Evolutionary conservation across 2,329 filamentous ascomycete species (phyloP).

Genomic region (Paecilomyces sp.): DNA sequence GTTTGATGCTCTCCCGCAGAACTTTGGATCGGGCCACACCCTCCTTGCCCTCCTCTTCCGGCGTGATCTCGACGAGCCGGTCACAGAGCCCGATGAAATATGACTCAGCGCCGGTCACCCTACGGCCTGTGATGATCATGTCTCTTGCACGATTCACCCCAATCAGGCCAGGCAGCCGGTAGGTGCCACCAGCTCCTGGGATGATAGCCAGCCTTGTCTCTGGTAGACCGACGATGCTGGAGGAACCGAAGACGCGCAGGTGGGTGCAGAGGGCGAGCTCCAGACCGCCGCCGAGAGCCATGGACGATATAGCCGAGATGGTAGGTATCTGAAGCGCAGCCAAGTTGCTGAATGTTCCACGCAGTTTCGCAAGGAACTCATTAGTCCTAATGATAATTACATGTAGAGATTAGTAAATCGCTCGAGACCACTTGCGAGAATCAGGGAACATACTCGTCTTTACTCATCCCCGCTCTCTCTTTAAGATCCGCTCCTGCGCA

Average conservation of each 20-base stretch:
- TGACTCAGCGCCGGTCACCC: slow-evolving; percentile 74
- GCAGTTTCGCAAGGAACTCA: slow-evolving; percentile 69
- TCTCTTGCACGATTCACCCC: slow-evolving; percentile 78
- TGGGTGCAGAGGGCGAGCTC: slow-evolving; percentile 87
- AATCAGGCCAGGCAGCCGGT: slow-evolving; percentile 74
- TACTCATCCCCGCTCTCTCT: slow-evolving; percentile 69
- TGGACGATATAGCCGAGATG: slow-evolving; percentile 76
- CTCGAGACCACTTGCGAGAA: not conserved
- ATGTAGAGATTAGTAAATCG: not conserved
- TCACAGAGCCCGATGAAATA: slow-evolving; percentile 89
- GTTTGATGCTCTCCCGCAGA: slow-evolving; percentile 65
- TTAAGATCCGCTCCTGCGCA: slow-evolving; percentile 95
- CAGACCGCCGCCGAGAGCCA: slow-evolving; percentile 86
- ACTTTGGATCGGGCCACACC: slow-evolving; percentile 59
- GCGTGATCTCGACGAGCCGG: slow-evolving; percentile 72
- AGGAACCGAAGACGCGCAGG: slow-evolving; percentile 78
- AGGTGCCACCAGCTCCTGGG: slow-evolving; percentile 88
- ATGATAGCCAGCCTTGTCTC: slow-evolving; percentile 92
- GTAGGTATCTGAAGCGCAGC: slow-evolving; percentile 77
- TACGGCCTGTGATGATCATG: slow-evolving; percentile 81
- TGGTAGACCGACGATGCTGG: slow-evolving; percentile 71
- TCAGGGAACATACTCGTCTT: slow-evolving; percentile 58
- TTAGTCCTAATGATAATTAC: slow-evolving; percentile 53
- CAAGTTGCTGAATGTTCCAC: slow-evolving; percentile 66
- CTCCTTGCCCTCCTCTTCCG: slow-evolving; percentile 46